A percentile compares a stretch with the other conserved stretches of the same genome.
These are phyloP conservation scores for Porogramme epimiltina DNA, from an alignment of 1,284 basidiomycete genomes.

Conservation along the genomic window DNA sequence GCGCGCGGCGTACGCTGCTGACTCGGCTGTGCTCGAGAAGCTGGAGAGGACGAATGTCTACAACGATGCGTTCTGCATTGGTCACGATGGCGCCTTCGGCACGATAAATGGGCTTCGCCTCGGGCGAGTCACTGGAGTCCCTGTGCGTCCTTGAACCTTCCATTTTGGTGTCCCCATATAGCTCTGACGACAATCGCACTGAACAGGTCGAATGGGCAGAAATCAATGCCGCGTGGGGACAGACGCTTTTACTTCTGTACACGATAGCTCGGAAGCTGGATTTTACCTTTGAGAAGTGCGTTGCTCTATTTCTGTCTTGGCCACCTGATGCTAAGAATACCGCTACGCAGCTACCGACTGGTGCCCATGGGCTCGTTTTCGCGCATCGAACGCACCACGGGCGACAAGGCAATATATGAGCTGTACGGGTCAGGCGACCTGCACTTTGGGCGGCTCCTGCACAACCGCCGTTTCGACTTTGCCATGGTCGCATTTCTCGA, in stretches of 20 bases:
- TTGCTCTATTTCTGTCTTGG: slow-evolving; percentile 5
- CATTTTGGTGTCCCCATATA: neutral
- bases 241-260: slow-evolving; percentile 89
- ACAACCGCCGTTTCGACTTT: slow-evolving; percentile 94
- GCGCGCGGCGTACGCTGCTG: slow-evolving; percentile 74
- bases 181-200: neutral
- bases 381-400: slow-evolving; percentile 81
- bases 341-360: slow-evolving; percentile 74
- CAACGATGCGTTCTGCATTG: slow-evolving; percentile 98
- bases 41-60: slow-evolving; percentile 96
- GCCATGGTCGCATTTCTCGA: slow-evolving; percentile 97
- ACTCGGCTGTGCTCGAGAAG: slow-evolving; percentile 78
- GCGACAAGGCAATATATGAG: slow-evolving; percentile 86
- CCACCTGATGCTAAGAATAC: neutral
- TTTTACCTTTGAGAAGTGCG: slow-evolving; percentile 83
- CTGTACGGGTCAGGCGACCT: slow-evolving; percentile 91
- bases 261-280: slow-evolving; percentile 90
- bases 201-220: slow-evolving; percentile 94
- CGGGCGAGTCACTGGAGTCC: slow-evolving; percentile 81
- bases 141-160: slow-evolving; percentile 43
- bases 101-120: slow-evolving; percentile 96
- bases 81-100: slow-evolving; percentile 90
- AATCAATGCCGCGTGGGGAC: slow-evolving; percentile 99
- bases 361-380: slow-evolving; percentile 94
- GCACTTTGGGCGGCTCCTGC: slow-evolving; percentile 84